These are phyloP conservation scores for Backusella luteola DNA, from an alignment of 192 early-diverging fungal genomes.

Conservation along the genomic window DNA sequence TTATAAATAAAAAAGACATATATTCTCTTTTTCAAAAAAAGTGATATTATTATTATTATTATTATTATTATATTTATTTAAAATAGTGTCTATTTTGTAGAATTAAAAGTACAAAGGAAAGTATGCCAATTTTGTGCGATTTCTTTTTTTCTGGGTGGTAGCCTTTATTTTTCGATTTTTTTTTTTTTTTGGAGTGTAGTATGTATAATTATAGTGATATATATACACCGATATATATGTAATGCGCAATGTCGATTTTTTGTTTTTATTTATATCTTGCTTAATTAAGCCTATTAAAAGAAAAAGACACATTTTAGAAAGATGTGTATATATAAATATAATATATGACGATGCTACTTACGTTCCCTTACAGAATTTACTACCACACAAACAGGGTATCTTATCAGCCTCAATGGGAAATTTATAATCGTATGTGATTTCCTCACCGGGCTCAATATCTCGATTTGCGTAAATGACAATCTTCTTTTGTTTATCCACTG, in stretches of 20 bases:
- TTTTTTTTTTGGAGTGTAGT: not conserved
- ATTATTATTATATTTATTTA: not conserved
- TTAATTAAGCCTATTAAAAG: constrained; percentile 1
- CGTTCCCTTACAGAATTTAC: constrained; percentile 75
- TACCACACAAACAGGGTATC: constrained; percentile 95
- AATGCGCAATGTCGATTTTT: not conserved
- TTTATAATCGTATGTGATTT: constrained; percentile 99
- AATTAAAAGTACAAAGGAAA: constrained; percentile 4
- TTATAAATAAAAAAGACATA: no score
- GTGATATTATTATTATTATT: not conserved
- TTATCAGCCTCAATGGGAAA: constrained; percentile 93
- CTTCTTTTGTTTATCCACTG: constrained; percentile 84
- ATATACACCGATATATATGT: not conserved
- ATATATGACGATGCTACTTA: constrained; percentile 49
- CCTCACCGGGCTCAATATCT: constrained; percentile 91
- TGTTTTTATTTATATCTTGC: not conserved
- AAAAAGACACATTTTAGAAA: not conserved
- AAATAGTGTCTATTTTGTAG: not conserved
- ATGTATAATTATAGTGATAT: no score
- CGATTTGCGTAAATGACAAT: constrained; percentile 98
- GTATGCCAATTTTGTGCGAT: not conserved
- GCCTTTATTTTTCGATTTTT: not conserved
- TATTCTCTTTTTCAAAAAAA: not conserved
- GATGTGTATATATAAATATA: not conserved
- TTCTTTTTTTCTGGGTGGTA: not conserved